Percentiles rank a stretch among this genome's conserved stretches.
phyloP scores from a whole-genome alignment of 106 monocot species.

The Alisma plantagoaquatica region DNA sequence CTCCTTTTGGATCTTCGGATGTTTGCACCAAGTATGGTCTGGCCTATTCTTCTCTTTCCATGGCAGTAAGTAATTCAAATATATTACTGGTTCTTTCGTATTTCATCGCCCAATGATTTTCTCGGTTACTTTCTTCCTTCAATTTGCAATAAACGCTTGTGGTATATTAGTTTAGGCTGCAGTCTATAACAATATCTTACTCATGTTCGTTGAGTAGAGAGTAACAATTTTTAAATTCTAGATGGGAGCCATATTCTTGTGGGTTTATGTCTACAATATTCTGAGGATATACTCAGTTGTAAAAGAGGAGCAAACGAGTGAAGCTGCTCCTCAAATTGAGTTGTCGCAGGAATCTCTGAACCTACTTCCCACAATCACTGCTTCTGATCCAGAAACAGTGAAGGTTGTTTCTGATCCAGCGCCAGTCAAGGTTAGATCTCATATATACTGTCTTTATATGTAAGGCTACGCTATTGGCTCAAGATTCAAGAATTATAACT shows the following conservation, averaged over 20 bases:
- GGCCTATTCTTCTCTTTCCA: constrained; percentile 65
- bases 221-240: constrained; percentile 11
- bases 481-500: no score
- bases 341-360: constrained; percentile 20
- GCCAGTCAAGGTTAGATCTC: no score
- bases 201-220: neutral
- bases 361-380: constrained; percentile 7
- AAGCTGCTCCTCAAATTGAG: neutral
- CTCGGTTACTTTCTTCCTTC: no score
- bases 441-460: no score
- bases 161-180: neutral
- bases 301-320: constrained; percentile 6
- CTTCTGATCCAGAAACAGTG: neutral
- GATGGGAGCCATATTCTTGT: constrained; percentile 52
- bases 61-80: constrained; percentile 85
- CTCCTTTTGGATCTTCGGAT: constrained; percentile 51
- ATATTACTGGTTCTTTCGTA: no score
- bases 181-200: neutral
- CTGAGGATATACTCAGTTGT: constrained; percentile 23
- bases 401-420: no score
- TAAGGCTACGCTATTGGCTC: no score
- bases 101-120: no score
- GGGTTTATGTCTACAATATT: constrained; percentile 62
- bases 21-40: constrained; percentile 46
- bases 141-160: neutral